Evolutionary conservation across 768 basidiomycete genomes (phyloP).

Genomic region (Auriscalpium microsporum): DNA sequence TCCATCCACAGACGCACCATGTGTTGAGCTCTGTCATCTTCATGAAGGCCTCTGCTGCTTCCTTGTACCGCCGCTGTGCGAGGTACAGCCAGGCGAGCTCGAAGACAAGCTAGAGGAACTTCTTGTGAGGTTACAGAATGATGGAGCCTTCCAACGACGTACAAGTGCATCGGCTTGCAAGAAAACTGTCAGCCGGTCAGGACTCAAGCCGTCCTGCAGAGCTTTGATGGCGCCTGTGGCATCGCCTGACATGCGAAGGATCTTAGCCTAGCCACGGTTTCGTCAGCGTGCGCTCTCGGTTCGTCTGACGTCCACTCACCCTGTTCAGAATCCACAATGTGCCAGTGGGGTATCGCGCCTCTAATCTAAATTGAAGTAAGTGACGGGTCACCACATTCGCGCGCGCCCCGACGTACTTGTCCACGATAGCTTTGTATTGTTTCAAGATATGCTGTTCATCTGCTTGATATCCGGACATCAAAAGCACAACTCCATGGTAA

Average conservation of each 20-base stretch:
- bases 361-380: constrained; percentile 31
- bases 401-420: constrained; percentile 35
- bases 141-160: constrained; percentile 10
- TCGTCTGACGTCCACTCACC: constrained; percentile 24
- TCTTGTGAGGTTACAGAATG: not conserved
- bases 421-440: constrained; percentile 57
- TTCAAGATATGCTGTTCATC: constrained; percentile 56
- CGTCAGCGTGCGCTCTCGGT: not conserved
- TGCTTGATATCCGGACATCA: constrained; percentile 68
- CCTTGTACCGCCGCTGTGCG: constrained; percentile 52
- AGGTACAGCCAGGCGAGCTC: constrained; percentile 75
- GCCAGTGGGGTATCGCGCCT: constrained; percentile 52
- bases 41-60: constrained; percentile 60
- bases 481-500: constrained; percentile 63
- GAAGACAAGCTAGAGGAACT: constrained; percentile 49
- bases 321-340: constrained; percentile 69
- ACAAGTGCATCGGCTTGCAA: constrained; percentile 69
- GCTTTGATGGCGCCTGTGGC: constrained; percentile 57
- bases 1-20: constrained; percentile 37
- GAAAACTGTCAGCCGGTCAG: constrained; percentile 47
- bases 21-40: constrained; percentile 57
- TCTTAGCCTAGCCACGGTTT: constrained; percentile 45
- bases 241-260: constrained; percentile 62
- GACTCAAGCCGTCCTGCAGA: constrained; percentile 47
- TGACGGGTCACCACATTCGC: too few species aligned